Conservation (phyloP, 169 alveolate genomes). For the Eimeria acervulina region DNA sequence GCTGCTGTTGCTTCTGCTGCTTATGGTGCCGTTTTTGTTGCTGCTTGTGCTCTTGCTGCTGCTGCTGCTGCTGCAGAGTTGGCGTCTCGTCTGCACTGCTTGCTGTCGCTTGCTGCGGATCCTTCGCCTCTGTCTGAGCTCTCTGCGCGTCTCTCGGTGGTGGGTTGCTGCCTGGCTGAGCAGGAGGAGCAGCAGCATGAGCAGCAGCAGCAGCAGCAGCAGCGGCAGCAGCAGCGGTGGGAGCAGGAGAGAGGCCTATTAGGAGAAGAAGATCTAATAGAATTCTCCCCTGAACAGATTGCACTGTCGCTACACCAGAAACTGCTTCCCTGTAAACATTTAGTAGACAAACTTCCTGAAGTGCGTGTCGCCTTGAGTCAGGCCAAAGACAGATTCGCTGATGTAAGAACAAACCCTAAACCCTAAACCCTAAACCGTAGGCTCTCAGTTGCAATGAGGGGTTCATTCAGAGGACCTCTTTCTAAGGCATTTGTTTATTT, state of each 20-base stretch:
- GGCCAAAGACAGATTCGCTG: conserved; percentile 19
- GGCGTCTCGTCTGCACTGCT: not conserved
- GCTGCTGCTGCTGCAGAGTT: no score
- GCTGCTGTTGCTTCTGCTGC: no score
- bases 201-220: conserved; percentile 58
- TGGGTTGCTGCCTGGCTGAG: conserved; percentile 48
- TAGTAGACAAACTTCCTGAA: not conserved
- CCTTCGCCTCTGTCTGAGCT: conserved; percentile 36
- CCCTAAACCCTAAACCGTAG: not conserved
- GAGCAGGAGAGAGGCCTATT: conserved; percentile 10
- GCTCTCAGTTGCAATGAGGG: not conserved
- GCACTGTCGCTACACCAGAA: not conserved
- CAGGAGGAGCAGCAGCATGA: not conserved
- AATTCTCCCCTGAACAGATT: not conserved
- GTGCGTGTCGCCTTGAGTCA: not conserved
- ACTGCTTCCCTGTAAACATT: not conserved
- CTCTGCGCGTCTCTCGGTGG: conserved; percentile 20
- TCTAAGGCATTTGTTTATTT: no score
- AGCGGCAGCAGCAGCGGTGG: conserved; percentile 53
- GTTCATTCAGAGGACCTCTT: not conserved
- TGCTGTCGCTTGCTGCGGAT: conserved; percentile 20
- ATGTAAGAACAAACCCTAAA: conserved; percentile 23
- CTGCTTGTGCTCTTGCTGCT: no score
- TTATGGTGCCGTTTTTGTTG: no score
- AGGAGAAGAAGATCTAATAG: conserved; percentile 4